Base-by-base conservation (phyloP, 805 yeast genomes). In the Pichia scutulata region DNA sequence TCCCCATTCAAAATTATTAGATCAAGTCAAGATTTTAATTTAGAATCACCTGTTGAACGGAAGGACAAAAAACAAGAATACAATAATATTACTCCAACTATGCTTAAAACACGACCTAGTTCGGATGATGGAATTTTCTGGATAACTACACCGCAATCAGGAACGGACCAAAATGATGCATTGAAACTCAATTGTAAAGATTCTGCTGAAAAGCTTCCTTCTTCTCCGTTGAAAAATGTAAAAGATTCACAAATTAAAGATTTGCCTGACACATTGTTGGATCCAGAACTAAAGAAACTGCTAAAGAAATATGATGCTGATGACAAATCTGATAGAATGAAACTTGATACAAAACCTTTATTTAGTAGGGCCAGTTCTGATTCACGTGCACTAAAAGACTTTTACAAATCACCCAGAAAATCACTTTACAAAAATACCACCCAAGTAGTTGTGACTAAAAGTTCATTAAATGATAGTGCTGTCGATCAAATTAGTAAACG, bases 161-260 rank as follows among this genome's bases (percentile, higher is more conserved):
- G 19, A 28, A 19, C 37, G 19, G 30, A 30, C 18, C 12, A 13
- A 16, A 19, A 26, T n/a, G 10, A 26, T 41, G 13, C 9, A 16
- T n/a, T 33, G 9, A 33, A 33, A 16, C 37, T n/a, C 19, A 23
- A 4, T 14, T 10, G 19, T 9, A 28, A 39, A 21, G 18, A 16
- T 16, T 19, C 3, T 23, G 45, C 43, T 46, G 43, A 47, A 41
- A 39, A 41, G 16, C 40, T 70, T 9, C 70, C 73, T 1, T 73
- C 78, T 3, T 75, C 80, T 4, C 80, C 80, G 0, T 56, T 75
- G 41, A 67, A 61, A 50, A 65, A 62, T 23, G 25, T 26, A 7
- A 41, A 24, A 18, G 43, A 36, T 43, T 39, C 43, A 14, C 42
- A 39, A 37, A 8, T 28, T 1, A 47, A 40, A 22, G 60, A 59